A percentile compares a stretch with the other conserved stretches of the same genome.
Evolutionary conservation across 495 filamentous ascomycete genomes (phyloP).

Genomic region (Neurospora sp.): DNA sequence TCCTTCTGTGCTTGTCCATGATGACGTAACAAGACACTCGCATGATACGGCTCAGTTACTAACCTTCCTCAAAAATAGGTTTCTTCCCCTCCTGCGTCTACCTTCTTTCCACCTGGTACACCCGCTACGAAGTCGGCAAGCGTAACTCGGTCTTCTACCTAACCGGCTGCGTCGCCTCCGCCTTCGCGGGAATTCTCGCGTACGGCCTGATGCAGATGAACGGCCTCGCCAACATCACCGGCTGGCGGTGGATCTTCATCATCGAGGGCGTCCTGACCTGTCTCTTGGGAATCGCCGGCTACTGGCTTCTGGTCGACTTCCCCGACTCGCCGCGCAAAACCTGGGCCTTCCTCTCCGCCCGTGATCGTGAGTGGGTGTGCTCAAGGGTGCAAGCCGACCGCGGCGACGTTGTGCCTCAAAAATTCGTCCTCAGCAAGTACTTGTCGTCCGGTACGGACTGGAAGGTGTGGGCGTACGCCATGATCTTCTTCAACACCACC

Average conservation of each 20-base stretch:
- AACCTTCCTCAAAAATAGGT: slow-evolving; percentile 1
- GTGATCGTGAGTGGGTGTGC: slow-evolving; percentile 46
- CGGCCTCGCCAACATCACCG: slow-evolving; percentile 35
- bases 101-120: slow-evolving; percentile 55
- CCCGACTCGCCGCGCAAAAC: slow-evolving; percentile 42
- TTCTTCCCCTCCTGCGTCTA: slow-evolving; percentile 58
- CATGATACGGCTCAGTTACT: background rate
- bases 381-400: slow-evolving; percentile 50
- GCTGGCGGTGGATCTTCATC: slow-evolving; percentile 60
- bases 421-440: slow-evolving; percentile 43
- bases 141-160: slow-evolving; percentile 57
- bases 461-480: slow-evolving; percentile 54
- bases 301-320: slow-evolving; percentile 49
- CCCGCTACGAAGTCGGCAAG: slow-evolving; percentile 53
- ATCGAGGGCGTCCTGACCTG: slow-evolving; percentile 46
- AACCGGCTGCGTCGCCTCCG: slow-evolving; percentile 51
- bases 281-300: slow-evolving; percentile 35
- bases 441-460: slow-evolving; percentile 37
- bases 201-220: slow-evolving; percentile 52
- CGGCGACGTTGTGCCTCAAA: slow-evolving; percentile 39
- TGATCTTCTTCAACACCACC: slow-evolving; percentile 49
- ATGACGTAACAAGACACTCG: no score
- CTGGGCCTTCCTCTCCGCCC: slow-evolving; percentile 42
- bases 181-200: slow-evolving; percentile 52
- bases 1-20: no score